Conservation (phyloP, 495 filamentous ascomycete species). For the Ramalina intermedia region DNA sequence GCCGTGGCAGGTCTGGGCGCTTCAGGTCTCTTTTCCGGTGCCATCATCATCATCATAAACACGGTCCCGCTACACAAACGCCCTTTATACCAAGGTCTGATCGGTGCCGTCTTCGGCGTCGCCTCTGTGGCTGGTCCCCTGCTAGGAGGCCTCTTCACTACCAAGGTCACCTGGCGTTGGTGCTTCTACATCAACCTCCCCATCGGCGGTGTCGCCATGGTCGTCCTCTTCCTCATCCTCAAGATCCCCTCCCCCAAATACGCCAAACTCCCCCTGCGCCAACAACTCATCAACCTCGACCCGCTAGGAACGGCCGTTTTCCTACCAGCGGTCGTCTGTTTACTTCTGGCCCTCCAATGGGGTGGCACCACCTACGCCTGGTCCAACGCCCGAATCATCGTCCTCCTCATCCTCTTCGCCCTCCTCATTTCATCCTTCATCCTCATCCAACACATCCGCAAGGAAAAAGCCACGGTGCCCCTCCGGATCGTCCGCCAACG, state of each 20-base stretch:
- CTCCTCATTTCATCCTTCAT: constrained; percentile 31
- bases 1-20: constrained; percentile 36
- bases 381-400: constrained; percentile 36
- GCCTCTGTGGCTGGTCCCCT: constrained; percentile 35
- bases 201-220: constrained; percentile 35
- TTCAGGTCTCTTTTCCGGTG: constrained; percentile 36
- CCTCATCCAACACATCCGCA: constrained; percentile 29
- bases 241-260: constrained; percentile 23
- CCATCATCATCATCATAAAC: constrained; percentile 39
- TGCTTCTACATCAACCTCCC: constrained; percentile 55
- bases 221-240: constrained; percentile 35
- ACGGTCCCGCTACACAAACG: constrained; percentile 36
- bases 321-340: constrained; percentile 33
- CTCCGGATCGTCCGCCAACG: constrained; percentile 41
- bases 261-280: constrained; percentile 19
- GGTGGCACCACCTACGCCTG: constrained; percentile 43
- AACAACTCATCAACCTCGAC: constrained; percentile 35
- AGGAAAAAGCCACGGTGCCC: constrained; percentile 36
- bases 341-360: constrained; percentile 47
- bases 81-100: constrained; percentile 35
- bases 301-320: constrained; percentile 34
- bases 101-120: constrained; percentile 37
- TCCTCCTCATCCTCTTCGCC: constrained; percentile 33
- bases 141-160: constrained; percentile 21
- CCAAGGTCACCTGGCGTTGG: constrained; percentile 35